Evolutionary conservation across 2,329 filamentous ascomycete species (phyloP), one percentile per base, ranked within the genome.

Genomic region (Aspergillus awamori): DNA sequence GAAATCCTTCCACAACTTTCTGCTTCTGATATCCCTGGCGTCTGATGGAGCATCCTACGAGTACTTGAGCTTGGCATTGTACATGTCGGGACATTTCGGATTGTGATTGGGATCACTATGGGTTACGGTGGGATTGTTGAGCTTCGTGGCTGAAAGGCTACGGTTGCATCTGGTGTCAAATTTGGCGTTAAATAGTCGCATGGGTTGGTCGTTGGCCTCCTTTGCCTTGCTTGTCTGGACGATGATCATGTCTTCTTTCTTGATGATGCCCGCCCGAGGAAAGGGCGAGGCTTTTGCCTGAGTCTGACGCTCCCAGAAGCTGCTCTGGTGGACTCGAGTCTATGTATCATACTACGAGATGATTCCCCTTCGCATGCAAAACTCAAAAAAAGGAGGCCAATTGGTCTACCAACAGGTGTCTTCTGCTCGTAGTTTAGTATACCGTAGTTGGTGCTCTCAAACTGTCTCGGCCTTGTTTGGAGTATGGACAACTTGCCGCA

Each of bases 41-140:
- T 70, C 68, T 66, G 65, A 63, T 61, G 68, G 65, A 62, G 60
- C 64, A 63, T 68, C 57, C 58, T 58, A 61, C 61, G 53, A 71
- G 69, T 68, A 67, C 64, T 67, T 64, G 66, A 62, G 53, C 63
- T 63, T 65, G 67, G 61, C 66, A 60, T 59, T 58, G 60, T 61
- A 64, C 63, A 65, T 65, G 67, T 65, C 67, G 63, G 57, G 64
- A 63, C 59, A 58, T 36, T 58, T 47, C 63, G 57, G 63, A 68
- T 66, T 59, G 55, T 60, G 36, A 63, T 64, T 65, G 56, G 58
- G 54, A 56, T 65, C 56, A 33, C 53, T 62, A 63, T 65, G 64
- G 41, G 58, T 62, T 61, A 63, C 54, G 65, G 64, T 58, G 59
- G 63, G 57, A 49, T 66, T 67, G 58, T 61, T 60, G 57, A 66